Conservation (phyloP, 768 basidiomycete genomes). For the Mycena vulgaris region DNA sequence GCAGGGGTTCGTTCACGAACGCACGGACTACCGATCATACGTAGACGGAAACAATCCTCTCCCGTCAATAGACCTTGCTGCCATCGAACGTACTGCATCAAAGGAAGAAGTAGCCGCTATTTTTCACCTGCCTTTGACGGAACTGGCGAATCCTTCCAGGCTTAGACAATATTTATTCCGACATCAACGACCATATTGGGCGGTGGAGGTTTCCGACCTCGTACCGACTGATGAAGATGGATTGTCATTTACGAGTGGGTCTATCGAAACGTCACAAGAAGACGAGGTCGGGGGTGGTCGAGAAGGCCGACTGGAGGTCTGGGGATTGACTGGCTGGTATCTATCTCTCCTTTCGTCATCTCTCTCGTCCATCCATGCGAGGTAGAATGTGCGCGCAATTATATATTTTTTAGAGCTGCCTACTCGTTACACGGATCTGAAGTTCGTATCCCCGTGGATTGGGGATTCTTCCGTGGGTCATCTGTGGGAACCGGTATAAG, state of each 20-base stretch:
- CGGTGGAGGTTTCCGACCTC: constrained; percentile 78
- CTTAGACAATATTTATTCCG: constrained; percentile 71
- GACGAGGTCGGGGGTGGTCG: constrained; percentile 61
- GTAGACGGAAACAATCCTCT: constrained; percentile 61
- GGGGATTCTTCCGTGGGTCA: too few species aligned
- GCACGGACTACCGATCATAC: constrained; percentile 39
- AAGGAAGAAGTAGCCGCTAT: constrained; percentile 75
- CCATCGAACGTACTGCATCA: constrained; percentile 63
- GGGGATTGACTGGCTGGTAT: constrained; percentile 92
- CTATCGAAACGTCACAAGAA: constrained; percentile 38
- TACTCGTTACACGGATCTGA: too few species aligned
- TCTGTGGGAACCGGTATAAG: neutral
- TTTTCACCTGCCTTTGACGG: constrained; percentile 80
- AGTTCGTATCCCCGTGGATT: neutral
- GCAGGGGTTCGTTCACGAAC: constrained; percentile 49
- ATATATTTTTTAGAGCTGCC: neutral
- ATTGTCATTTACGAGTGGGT: constrained; percentile 14
- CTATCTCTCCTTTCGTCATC: constrained; percentile 67
- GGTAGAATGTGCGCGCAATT: neutral
- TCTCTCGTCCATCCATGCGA: constrained; percentile 60
- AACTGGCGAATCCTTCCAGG: constrained; percentile 62
- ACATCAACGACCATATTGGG: constrained; percentile 71
- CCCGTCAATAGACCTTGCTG: constrained; percentile 70
- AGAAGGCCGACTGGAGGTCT: constrained; percentile 74
- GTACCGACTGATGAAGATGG: constrained; percentile 43